A percentile compares a stretch with the other conserved stretches of the same genome.
These are phyloP conservation scores for Purshia tridentata DNA, from an alignment of 306 rosid species.

Conservation along the genomic window DNA sequence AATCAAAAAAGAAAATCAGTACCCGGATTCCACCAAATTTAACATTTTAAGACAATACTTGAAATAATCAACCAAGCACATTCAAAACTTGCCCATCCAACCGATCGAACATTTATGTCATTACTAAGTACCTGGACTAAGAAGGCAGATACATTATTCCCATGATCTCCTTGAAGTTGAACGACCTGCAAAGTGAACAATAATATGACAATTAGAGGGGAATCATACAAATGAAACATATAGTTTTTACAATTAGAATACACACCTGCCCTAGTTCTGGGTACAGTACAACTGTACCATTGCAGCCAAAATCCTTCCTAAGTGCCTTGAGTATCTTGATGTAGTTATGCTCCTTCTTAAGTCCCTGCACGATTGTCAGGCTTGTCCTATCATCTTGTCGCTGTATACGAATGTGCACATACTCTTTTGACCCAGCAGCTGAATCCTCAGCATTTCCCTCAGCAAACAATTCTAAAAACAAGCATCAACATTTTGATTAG, in stretches of 20 bases:
- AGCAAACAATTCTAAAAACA: slow-evolving; percentile 21
- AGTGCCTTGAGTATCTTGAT: slow-evolving; percentile 17
- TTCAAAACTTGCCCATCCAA: neutral
- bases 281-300: slow-evolving; percentile 23
- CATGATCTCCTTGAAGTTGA: slow-evolving; percentile 28
- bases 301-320: slow-evolving; percentile 20
- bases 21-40: neutral
- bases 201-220: neutral
- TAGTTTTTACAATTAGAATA: neutral
- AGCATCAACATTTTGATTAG: neutral
- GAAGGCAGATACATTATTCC: slow-evolving; percentile 22
- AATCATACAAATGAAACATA: neutral
- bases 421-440: slow-evolving; percentile 25
- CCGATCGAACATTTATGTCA: neutral
- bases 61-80: neutral
- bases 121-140: slow-evolving; percentile 1
- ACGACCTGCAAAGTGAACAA: slow-evolving; percentile 2
- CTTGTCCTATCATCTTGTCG: slow-evolving; percentile 18
- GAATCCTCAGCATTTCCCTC: slow-evolving; percentile 29
- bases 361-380: slow-evolving; percentile 27
- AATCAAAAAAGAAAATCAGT: neutral
- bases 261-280: slow-evolving; percentile 20
- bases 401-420: slow-evolving; percentile 26
- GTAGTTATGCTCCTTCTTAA: slow-evolving; percentile 23
- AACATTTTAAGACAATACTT: neutral